These are phyloP conservation scores for Tuber melanosporum DNA, from an alignment of 495 filamentous ascomycete species.

Conservation along the genomic window DNA sequence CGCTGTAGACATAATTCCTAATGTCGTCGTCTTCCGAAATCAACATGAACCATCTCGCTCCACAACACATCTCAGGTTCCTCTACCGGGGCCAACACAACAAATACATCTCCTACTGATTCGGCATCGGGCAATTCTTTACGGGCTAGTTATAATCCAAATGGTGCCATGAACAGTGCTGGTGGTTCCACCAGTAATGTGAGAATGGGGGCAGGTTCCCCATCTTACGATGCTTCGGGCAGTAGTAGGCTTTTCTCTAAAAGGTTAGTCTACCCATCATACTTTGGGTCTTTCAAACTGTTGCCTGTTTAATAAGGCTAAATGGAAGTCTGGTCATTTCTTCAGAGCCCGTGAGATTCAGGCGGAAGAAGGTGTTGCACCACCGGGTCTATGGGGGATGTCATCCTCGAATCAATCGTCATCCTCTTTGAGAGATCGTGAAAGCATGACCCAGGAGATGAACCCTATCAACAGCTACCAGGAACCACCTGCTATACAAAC, in stretches of 20 bases:
- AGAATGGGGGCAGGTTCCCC: conserved; percentile 93
- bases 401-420: conserved; percentile 79
- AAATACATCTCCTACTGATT: conserved; percentile 79
- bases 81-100: conserved; percentile 57
- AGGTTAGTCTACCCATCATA: conserved; percentile 57
- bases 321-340: background rate
- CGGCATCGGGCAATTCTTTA: conserved; percentile 58
- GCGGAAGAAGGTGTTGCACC: conserved; percentile 79
- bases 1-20: conserved; percentile 60
- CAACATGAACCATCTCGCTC: conserved; percentile 59
- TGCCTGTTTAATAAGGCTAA: conserved; percentile 47
- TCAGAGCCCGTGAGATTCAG: conserved; percentile 78
- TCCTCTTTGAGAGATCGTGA: conserved; percentile 77
- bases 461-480: conserved; percentile 90
- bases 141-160: conserved; percentile 63
- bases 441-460: conserved; percentile 83
- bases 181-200: conserved; percentile 64
- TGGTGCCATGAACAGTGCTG: conserved; percentile 56
- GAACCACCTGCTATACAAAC: conserved; percentile 67
- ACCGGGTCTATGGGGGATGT: conserved; percentile 86
- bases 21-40: conserved; percentile 85
- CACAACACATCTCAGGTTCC: conserved; percentile 70
- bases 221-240: conserved; percentile 75
- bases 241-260: conserved; percentile 73
- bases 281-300: conserved; percentile 19